Evolutionary conservation across 352 stramenopile species (phyloP).

Genomic region (Phytopythium cucurbitacearum): DNA sequence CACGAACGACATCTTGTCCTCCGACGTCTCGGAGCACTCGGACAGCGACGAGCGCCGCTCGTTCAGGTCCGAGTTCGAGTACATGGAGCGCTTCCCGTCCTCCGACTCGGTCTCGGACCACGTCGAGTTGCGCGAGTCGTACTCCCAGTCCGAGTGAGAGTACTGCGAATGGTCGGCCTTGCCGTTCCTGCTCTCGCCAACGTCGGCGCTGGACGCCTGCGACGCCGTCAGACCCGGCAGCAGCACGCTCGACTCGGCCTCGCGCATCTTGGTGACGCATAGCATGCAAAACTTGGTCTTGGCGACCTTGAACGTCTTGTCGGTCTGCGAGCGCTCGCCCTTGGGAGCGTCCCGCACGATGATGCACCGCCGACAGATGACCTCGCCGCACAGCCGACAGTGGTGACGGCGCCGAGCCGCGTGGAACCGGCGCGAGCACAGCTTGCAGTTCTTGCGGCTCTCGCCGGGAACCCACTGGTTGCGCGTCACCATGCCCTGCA

Average conservation of each 20-base stretch:
- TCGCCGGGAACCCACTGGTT: constrained; percentile 45
- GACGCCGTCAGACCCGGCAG: constrained; percentile 7
- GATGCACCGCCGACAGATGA: constrained; percentile 70
- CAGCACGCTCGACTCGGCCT: constrained; percentile 16
- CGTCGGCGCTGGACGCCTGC: background rate
- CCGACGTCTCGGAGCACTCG: constrained; percentile 12
- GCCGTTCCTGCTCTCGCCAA: background rate
- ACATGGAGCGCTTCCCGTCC: constrained; percentile 26
- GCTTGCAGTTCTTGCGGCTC: constrained; percentile 46
- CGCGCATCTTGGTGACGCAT: constrained; percentile 58
- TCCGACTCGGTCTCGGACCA: constrained; percentile 51
- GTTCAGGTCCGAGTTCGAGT: constrained; percentile 27
- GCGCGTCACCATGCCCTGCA: constrained; percentile 37
- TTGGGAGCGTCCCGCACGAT: constrained; percentile 51
- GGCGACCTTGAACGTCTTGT: constrained; percentile 45
- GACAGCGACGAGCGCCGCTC: constrained; percentile 22
- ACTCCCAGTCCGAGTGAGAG: constrained; percentile 9
- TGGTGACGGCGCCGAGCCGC: constrained; percentile 66
- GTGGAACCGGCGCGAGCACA: constrained; percentile 61
- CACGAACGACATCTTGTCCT: constrained; percentile 31
- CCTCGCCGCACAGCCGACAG: constrained; percentile 74
- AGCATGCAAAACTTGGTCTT: constrained; percentile 73
- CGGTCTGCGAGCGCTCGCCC: constrained; percentile 9
- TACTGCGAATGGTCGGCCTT: background rate
- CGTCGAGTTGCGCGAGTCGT: constrained; percentile 19